Percentiles rank a stretch among this genome's conserved stretches.
These are phyloP conservation scores for Aeminium ludgeri DNA, from an alignment of 495 filamentous ascomycete species.

Conservation along the genomic window DNA sequence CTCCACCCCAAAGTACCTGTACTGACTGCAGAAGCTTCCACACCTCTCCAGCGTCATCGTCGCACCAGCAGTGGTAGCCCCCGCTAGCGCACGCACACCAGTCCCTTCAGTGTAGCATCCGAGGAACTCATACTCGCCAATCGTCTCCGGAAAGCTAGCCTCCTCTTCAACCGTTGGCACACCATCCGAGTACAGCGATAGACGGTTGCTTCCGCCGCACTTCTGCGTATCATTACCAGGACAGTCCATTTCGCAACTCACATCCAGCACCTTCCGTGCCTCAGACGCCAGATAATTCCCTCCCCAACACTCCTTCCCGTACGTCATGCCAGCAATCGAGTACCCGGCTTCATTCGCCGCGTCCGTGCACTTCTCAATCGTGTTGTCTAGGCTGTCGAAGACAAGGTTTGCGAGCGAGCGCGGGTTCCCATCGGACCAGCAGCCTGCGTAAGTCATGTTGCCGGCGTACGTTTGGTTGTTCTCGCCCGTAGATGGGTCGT, in stretches of 20 bases:
- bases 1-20: constrained; percentile 29
- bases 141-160: constrained; percentile 1
- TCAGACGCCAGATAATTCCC: constrained; percentile 7
- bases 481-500: background rate
- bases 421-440: constrained; percentile 12
- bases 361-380: constrained; percentile 15
- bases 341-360: constrained; percentile 19
- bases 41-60: constrained; percentile 12
- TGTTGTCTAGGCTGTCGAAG: constrained; percentile 7
- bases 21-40: constrained; percentile 19
- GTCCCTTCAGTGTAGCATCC: constrained; percentile 9
- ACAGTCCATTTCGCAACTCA: constrained; percentile 7
- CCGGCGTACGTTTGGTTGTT: constrained; percentile 13
- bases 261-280: constrained; percentile 6
- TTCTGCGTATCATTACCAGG: constrained; percentile 8
- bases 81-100: constrained; percentile 4
- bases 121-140: background rate
- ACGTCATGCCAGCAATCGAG: constrained; percentile 20
- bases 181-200: constrained; percentile 23
- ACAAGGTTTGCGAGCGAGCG: constrained; percentile 3
- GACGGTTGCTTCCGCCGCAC: constrained; percentile 12
- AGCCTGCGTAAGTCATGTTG: constrained; percentile 13
- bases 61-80: constrained; percentile 1
- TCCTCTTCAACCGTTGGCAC: background rate
- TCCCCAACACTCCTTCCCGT: constrained; percentile 12